Percentiles rank a stretch among this genome's conserved stretches.
Conservation (phyloP, 2,329 filamentous ascomycete species). For the Aureobasidium musti region DNA sequence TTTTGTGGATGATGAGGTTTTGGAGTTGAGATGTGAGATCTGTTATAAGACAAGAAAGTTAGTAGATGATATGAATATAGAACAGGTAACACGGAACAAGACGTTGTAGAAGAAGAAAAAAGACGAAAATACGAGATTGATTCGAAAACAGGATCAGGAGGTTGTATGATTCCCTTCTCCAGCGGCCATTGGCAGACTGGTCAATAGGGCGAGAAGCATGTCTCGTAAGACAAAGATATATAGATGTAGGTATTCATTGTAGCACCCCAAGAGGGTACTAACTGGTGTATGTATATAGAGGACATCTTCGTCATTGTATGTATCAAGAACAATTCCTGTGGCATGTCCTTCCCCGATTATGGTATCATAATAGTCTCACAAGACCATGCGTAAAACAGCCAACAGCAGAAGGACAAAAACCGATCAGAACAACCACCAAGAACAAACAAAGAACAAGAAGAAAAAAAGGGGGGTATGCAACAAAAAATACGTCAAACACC, state of each 20-base stretch:
- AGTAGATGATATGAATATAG: no score
- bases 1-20: not conserved
- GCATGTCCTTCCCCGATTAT: no score
- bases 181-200: no score
- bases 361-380: not conserved
- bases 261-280: no score
- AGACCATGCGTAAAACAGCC: not conserved
- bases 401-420: not conserved
- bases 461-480: not conserved
- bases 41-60: not conserved
- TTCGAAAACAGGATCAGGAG: no score
- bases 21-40: slow-evolving; percentile 22
- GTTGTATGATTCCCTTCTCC: no score
- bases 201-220: no score
- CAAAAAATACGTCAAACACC: not conserved
- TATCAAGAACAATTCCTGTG: no score
- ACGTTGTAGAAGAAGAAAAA: not conserved
- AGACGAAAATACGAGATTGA: no score
- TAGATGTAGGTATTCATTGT: not conserved
- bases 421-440: not conserved
- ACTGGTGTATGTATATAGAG: no score
- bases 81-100: no score
- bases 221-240: not conserved
- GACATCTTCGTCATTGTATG: no score
- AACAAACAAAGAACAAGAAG: not conserved